Percentiles rank a stretch among this genome's conserved stretches.
phyloP scores from a whole-genome alignment of 176 grass and related monocot genomes.

The Cenchrus fungigraminus region DNA sequence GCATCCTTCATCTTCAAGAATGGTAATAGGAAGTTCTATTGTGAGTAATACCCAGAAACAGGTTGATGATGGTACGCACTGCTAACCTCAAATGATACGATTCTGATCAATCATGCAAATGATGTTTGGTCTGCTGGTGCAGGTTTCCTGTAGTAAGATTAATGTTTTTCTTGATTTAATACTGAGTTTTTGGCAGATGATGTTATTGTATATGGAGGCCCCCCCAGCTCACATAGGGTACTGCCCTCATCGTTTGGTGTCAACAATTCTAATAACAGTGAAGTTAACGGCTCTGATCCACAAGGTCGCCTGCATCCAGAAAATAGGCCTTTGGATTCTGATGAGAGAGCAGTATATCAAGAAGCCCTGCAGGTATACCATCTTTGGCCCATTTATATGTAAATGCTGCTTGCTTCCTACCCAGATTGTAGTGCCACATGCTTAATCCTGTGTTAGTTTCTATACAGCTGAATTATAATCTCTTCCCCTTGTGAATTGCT shows the following conservation, averaged over 20 bases:
- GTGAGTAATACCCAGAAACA: constrained; percentile 24
- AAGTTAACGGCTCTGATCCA: constrained; percentile 46
- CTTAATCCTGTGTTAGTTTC: background rate
- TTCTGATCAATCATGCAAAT: background rate
- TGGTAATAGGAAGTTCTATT: constrained; percentile 23
- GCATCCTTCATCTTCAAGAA: constrained; percentile 51
- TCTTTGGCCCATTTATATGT: constrained; percentile 5
- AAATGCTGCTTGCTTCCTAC: constrained; percentile 14
- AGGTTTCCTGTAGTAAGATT: background rate
- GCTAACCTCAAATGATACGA: constrained; percentile 15
- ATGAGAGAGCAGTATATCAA: constrained; percentile 85
- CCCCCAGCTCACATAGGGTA: constrained; percentile 53
- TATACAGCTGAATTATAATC: background rate
- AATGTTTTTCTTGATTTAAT: constrained; percentile 23
- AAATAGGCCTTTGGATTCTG: constrained; percentile 66
- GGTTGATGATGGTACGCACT: constrained; percentile 45
- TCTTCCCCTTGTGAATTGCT: background rate
- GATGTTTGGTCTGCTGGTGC: too few species aligned
- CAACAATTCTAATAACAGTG: constrained; percentile 43
- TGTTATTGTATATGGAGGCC: constrained; percentile 55
- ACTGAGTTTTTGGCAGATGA: constrained; percentile 51
- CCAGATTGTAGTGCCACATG: constrained; percentile 25
- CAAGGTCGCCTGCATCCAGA: constrained; percentile 58
- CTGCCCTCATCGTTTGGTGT: constrained; percentile 58
- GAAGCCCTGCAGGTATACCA: constrained; percentile 89